Base-by-base conservation (phyloP, 1,139 yeast genomes). In the Suhomyces coccinellae region DNA sequence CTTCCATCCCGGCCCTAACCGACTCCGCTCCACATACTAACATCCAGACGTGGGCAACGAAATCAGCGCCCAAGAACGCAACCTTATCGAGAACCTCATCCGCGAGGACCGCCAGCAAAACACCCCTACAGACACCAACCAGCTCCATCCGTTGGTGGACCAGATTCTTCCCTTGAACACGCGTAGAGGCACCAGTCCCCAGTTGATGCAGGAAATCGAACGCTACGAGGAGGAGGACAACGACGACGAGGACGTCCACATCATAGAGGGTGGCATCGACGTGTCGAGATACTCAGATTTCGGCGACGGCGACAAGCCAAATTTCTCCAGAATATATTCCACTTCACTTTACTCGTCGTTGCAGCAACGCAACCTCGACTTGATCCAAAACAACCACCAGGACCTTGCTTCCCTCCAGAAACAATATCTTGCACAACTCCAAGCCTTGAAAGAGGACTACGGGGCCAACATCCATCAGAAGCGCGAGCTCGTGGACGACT, bases 41-140 rank as follows among this genome's bases (percentile, higher is more conserved):
- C 36, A 5, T 33, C 16, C 27, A 43, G 41, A 13, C 26, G 34
- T 38, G 6, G 45, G 37, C 16, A 15, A 33, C 14, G 38, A 42
- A 24, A 61, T 70, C 33, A 54, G 66, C 16, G 59, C 61, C 5
- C 63, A 61, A 40, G 74, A 71, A 49, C 50, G 72, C 40, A 59
- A 60, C n/a, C 58, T 61, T 20, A 72, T 71, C 6, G 74, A 71
- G 48, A 62, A 57, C 43, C 57, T 71, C 39, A 61, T 73, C 8
- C 53, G 43, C 28, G 41, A 40, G 9, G 47, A 46, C 16, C 37
- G 46, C n/a, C 48, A 12, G 36, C 30, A 15, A 27, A 37, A 27
- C 30, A 39, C 33, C 6, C 41, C 31, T 7, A 3, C 35, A 29
- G 16, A 17, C 4, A 12, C n/a, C 36, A n/a, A 30, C 12, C 16